Base-by-base conservation (phyloP, 1,284 basidiomycete genomes). In the Sanguinoderma infundibulare region DNA sequence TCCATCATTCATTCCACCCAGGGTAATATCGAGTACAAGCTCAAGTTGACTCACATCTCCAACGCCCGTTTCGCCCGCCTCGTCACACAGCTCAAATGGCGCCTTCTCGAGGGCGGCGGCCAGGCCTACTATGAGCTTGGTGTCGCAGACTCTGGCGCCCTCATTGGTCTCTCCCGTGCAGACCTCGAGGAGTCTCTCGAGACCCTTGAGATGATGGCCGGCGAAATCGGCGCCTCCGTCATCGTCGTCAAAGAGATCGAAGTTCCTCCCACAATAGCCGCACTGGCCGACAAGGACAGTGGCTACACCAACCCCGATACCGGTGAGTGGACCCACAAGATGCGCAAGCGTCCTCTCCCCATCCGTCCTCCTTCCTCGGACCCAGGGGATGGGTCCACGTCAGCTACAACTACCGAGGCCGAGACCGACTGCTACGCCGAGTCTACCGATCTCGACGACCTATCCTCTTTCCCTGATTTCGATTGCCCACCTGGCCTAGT, bases 71-170 rank as follows among this genome's bases (percentile, higher is more conserved):
- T 94, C 69, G 83, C 85, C 3, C 84, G 90, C 40, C 88, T 98
- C 17, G 91, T 95, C 59, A 97, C 95, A 1, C 95, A 98, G 77
- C 87, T 97, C 75, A 95, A 96, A 75, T 98, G 96, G 95, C 85
- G 95, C 3, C 83, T 98, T 4, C 87, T 96, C 53, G 93, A 97
- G 75, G 95, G 95, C 15, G 89, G 92, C 4, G 95, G 95, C 5
- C 90, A 94, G 72, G 95, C 95, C 0, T 93, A 95, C 73, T 98
- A 98, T 70, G 95, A 97, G 73, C 86, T 98, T 17, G 96, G 95
- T 15, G 90, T 98, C 0, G 84, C 88, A 36, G 95, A 98, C 73
- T 91, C 91, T 3, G 95, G 95, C 1, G 85, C 89, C 3, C 87
- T 98, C 17, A 83, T 97, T 46, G 95, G 95, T 0, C 83, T 98